Evolutionary conservation across 2,329 filamentous ascomycete species (phyloP), one percentile per base, ranked within the genome.

Genomic region (Daldinia eschscholtzii): DNA sequence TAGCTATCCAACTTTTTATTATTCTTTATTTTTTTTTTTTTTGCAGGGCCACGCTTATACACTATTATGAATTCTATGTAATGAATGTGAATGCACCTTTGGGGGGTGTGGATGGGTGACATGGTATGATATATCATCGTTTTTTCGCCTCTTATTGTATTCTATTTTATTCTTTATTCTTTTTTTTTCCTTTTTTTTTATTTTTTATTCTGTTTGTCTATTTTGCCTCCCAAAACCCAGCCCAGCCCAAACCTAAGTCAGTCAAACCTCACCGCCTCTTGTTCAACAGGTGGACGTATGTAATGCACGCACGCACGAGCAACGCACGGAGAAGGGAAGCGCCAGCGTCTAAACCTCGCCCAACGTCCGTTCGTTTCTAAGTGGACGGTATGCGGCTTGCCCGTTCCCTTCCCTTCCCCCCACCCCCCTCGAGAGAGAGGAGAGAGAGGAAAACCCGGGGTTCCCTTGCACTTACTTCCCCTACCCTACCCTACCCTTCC

Each of bases 211-310:
- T 20, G 37, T 48, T 12, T 35, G 18, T 23, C 26, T 56, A 18
- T 44, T 52, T 33, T 23, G 18, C 57, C 33, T 37, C n/a, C 30
- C 26, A 23, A 23, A 23, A 23, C 48, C 10, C 44, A 48, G 48
- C 26, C 28, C 20, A 23, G 20, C 20, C 20, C 20, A 23, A 23
- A 23, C 20, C 20, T 23, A 57, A 42, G 39, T 20, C 42, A 46
- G 23, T 15, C 26, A 30, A 42, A 65, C 28, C 59, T 71, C 69
- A 71, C 69, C 69, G 69, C 69, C 61, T 71, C 61, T 71, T 71
- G 65, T 67, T 61, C 39, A 63, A 57, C 35, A 39, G 3, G 35
- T 23, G 58, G 20, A 53, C 15, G 57, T 53, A 53, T 61, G 58
- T 57, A 57, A 56, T 57, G 48, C 57, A 39, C 62, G 50, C 57